Base-by-base conservation (phyloP, 2,329 filamentous ascomycete species). In the Aspergillus sp. region DNA sequence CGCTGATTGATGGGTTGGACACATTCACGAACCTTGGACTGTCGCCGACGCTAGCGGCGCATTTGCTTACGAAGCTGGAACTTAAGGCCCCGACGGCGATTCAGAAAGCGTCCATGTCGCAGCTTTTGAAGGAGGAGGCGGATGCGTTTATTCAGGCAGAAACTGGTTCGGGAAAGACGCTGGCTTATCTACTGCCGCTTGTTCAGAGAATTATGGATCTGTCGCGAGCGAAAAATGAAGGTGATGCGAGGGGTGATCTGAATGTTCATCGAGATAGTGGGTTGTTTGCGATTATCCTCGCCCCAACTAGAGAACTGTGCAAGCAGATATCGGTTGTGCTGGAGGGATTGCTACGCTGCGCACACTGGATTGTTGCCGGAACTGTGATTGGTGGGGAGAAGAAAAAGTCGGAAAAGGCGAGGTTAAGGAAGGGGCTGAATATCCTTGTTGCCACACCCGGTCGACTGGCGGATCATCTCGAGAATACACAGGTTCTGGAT, bases 141-240 rank as follows among this genome's bases (percentile, higher is more conserved):
- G 95, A 99, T 78, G 93, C 93, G 2, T 99, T 99, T 68, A 89
- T 99, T 34, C 95, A 98, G 73, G 96, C 95, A 3, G 89, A 99
- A 77, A 99, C 95, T 0, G 95, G 95, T 65, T 99, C 95, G 0
- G 95, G 95, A 76, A 99, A 99, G 78, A 99, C 95, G 0, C 78
- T 99, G 59, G 91, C 95, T n/a, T 99, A 99, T 72, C 82, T 99
- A 4, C 78, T 99, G 6, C 95, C 95, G 1, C 89, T 99, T 47
- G 87, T 99, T 20, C 91, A 99, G 71, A 84, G 92, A 22, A 89
- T 99, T 18, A 85, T 96, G 74, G 83, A 87, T 13, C 82, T 98
- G 30, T 90, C 81, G 64, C 84, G 72, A 20, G 48, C 53, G n/a
- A 53, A 56, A 45, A 56, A 61, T 8, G 47, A 70, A 51, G 43